Conservation (phyloP, 495 filamentous ascomycete genomes). For the Daldinia loculata region DNA sequence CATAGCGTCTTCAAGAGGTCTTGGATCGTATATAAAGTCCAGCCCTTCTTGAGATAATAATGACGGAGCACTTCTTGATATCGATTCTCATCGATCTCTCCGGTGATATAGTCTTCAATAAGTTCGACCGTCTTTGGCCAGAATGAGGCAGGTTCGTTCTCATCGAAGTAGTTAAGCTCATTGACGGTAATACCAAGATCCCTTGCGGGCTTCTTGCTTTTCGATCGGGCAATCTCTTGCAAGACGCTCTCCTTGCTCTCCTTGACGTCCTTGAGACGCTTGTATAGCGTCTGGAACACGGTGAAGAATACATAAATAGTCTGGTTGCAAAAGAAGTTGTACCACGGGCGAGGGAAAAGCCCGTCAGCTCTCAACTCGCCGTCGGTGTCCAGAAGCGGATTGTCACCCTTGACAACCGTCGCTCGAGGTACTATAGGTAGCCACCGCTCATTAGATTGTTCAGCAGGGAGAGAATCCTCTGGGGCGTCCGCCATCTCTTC, state of each 20-base stretch:
- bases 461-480: conserved; percentile 56
- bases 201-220: conserved; percentile 76
- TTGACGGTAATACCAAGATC: conserved; percentile 75
- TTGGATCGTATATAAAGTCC: conserved; percentile 88
- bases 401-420: conserved; percentile 56
- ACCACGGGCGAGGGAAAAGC: conserved; percentile 78
- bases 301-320: conserved; percentile 93
- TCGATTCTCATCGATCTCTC: conserved; percentile 78
- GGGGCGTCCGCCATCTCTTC: conserved; percentile 67
- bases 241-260: conserved; percentile 73
- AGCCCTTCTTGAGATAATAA: conserved; percentile 87
- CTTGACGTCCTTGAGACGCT: conserved; percentile 83
- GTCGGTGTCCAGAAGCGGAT: conserved; percentile 55
- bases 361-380: conserved; percentile 79
- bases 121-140: conserved; percentile 67
- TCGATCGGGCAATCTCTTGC: conserved; percentile 74
- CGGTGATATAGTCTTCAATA: conserved; percentile 83
- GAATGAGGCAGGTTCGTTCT: conserved; percentile 56
- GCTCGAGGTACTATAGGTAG: conserved; percentile 57
- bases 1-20: conserved; percentile 81
- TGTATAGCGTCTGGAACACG: conserved; percentile 86
- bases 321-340: conserved; percentile 88
- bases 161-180: conserved; percentile 56
- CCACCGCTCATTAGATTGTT: conserved; percentile 66
- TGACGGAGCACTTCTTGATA: conserved; percentile 90